phyloP scores from a whole-genome alignment of 768 basidiomycete species.

The Mycena venus region DNA sequence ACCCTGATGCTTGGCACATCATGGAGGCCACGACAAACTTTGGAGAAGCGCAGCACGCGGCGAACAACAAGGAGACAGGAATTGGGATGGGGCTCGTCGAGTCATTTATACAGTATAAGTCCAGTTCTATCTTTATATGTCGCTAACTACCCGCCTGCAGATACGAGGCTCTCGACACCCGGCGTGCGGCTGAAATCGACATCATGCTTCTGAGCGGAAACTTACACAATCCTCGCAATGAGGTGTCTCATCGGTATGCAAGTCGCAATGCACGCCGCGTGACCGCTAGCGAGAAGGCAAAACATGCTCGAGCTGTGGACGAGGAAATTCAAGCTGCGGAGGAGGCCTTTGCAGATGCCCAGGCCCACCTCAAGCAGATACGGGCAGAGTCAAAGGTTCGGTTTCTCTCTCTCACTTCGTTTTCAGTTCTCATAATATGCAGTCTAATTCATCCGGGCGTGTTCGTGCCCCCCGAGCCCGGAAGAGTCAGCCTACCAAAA shows the following conservation, averaged over 20 bases:
- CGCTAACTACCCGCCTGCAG: not conserved
- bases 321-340: not conserved
- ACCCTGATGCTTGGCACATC: not conserved
- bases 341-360: not conserved
- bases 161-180: constrained; percentile 8
- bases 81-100: constrained; percentile 12
- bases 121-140: not conserved
- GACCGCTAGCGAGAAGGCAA: constrained; percentile 8
- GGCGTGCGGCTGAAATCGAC: constrained; percentile 4
- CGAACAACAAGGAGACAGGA: too few species aligned
- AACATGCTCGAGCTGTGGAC: not conserved
- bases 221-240: constrained; percentile 7
- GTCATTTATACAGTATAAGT: constrained; percentile 10
- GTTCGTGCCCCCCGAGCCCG: too few species aligned
- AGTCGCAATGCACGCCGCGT: too few species aligned
- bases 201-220: constrained; percentile 1
- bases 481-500: too few species aligned
- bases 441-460: too few species aligned
- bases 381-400: constrained; percentile 1
- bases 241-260: too few species aligned
- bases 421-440: too few species aligned
- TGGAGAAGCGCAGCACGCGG: constrained; percentile 18
- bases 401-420: too few species aligned
- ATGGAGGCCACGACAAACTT: constrained; percentile 13
- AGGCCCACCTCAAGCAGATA: constrained; percentile 4